These are phyloP conservation scores for Penicillium desertorum DNA, from an alignment of 495 filamentous ascomycete species.

Conservation along the genomic window DNA sequence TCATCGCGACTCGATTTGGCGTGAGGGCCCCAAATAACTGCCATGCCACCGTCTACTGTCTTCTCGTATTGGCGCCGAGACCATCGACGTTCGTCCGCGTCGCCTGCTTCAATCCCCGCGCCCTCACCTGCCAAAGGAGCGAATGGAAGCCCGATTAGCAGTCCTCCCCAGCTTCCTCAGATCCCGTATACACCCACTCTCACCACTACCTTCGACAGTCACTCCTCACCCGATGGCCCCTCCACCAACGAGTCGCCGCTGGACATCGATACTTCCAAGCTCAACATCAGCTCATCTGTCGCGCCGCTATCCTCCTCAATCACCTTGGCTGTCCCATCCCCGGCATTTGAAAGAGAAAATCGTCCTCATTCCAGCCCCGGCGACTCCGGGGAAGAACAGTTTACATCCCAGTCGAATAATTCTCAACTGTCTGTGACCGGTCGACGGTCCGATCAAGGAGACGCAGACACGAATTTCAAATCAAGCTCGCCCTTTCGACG, in stretches of 20 bases:
- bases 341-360: constrained; percentile 28
- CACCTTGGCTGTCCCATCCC: constrained; percentile 31
- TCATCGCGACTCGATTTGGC: constrained; percentile 6
- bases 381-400: constrained; percentile 28
- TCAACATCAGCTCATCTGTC: constrained; percentile 23
- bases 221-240: constrained; percentile 19
- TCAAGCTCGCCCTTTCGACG: constrained; percentile 40
- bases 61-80: constrained; percentile 53
- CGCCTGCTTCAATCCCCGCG: constrained; percentile 33
- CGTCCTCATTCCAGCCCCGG: constrained; percentile 41
- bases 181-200: constrained; percentile 34
- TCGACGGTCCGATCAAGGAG: constrained; percentile 29
- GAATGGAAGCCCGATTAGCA: constrained; percentile 26
- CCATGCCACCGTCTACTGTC: constrained; percentile 46
- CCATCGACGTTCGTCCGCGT: constrained; percentile 43
- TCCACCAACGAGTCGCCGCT: constrained; percentile 24
- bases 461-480: constrained; percentile 34
- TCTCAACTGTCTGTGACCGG: constrained; percentile 29
- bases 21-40: constrained; percentile 16
- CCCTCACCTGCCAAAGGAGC: constrained; percentile 21
- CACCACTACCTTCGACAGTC: constrained; percentile 24
- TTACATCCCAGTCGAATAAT: constrained; percentile 32
- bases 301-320: constrained; percentile 36
- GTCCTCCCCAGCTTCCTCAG: constrained; percentile 37
- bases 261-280: constrained; percentile 30